Conservation (phyloP, 768 basidiomycete species). For the Chlorophyllum brunneum region DNA sequence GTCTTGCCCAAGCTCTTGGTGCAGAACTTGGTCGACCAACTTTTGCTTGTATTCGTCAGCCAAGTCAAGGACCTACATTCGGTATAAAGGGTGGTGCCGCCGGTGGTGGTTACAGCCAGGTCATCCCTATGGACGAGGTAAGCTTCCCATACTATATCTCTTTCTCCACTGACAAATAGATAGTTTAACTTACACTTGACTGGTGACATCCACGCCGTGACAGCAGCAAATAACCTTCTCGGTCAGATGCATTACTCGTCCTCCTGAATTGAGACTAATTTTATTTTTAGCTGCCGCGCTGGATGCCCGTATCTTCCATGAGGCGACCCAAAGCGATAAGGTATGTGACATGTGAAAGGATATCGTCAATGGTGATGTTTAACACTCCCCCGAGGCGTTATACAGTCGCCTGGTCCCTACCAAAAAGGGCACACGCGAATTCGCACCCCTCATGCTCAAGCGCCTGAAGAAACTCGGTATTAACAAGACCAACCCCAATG, state of each 20-base stretch:
- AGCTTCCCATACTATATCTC: slow-evolving; percentile 7
- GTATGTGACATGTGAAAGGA: slow-evolving; percentile 22
- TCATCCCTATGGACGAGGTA: slow-evolving; percentile 99
- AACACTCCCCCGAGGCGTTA: slow-evolving; percentile 47
- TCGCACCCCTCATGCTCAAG: slow-evolving; percentile 94
- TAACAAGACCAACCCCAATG: slow-evolving; percentile 87
- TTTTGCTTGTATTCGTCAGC: slow-evolving; percentile 96
- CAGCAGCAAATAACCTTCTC: slow-evolving; percentile 94
- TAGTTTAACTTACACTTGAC: slow-evolving; percentile 96
- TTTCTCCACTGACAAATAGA: slow-evolving; percentile 3
- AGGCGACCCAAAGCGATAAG: slow-evolving; percentile 94
- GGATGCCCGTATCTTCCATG: slow-evolving; percentile 97
- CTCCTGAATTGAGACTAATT: slow-evolving; percentile 10
- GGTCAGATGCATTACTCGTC: slow-evolving; percentile 39
- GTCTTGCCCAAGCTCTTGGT: slow-evolving; percentile 92
- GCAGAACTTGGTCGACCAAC: slow-evolving; percentile 90
- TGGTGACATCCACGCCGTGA: slow-evolving; percentile 97
- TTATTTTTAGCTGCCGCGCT: slow-evolving; percentile 76
- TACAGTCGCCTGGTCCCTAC: slow-evolving; percentile 89
- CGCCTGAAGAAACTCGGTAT: slow-evolving; percentile 94
- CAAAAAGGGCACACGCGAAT: slow-evolving; percentile 93
- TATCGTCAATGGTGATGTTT: background rate
- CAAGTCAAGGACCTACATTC: slow-evolving; percentile 97
- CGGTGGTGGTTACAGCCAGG: slow-evolving; percentile 96
- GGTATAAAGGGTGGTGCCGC: slow-evolving; percentile 99